Evolutionary conservation across 164 flowering plant species (phyloP), one percentile per base, ranked within the genome.

Genomic region (Umbilicus rupestris): DNA sequence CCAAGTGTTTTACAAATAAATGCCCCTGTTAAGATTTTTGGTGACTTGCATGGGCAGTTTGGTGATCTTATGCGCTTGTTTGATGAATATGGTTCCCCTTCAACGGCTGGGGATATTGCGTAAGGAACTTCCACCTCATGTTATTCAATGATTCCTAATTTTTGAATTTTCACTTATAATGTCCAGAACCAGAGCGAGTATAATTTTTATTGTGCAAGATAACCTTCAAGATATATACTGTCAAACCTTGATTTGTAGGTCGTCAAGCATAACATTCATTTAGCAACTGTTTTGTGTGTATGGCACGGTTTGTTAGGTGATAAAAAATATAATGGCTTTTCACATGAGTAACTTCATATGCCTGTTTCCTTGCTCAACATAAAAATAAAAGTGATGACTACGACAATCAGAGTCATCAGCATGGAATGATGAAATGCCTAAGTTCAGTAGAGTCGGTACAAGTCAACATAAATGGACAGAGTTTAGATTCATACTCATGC

Each of bases 51-150:
- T 74, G 99, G 99, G 65, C 99, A 95, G 69, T 92, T 92, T 85
- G 99, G 99, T 20, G 99, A 95, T 80, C 92, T 95, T 31, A 95
- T 95, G 99, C 89, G 99, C 62, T 89, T 95, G 59, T 95, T 95
- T 81, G 97, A 95, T 74, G 99, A 95, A 74, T 95, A 95, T 84
- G 99, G 99, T 63, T 76, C 99, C 63, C 99, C 99, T 66, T 95
- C 99, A 57, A 90, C 99, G 16, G 99, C 99, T 66, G 97, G 99
- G 58, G 99, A 95, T 68, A 92, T 95, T 65, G 85, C 99, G 97
- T 95, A 85, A 82, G 97, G 76, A 2, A n/a, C 29, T 7, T 30
- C 0, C 1, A 45, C 29, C 42, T 39, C 7, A 26, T 3, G 17
- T 8, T n/a, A n/a, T n/a, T n/a, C n/a, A n/a, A n/a, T n/a, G n/a